Base-by-base conservation (phyloP, 2,329 filamentous ascomycete genomes). In the Fusarium sp. region DNA sequence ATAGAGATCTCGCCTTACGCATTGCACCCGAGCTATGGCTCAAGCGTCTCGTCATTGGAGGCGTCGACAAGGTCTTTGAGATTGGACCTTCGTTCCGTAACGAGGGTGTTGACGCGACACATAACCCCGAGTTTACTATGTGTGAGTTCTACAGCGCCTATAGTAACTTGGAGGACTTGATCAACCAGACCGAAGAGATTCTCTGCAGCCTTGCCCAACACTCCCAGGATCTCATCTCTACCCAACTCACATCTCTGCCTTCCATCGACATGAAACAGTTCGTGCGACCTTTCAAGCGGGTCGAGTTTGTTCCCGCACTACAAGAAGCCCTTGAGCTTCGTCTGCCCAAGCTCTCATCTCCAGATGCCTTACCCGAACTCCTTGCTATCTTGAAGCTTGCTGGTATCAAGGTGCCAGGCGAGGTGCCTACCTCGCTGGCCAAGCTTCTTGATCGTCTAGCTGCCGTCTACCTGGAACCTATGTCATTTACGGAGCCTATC, bases 91-190 rank as follows among this genome's bases (percentile, higher is more conserved):
- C 91, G 17, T 99, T 99, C 82, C 90, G 96, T 46, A 99, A 99
- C 79, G 96, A 99, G 84, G 94, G 94, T 80, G 84, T 97, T 39
- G 95, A 98, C 80, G 89, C 88, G 35, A 97, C 94, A 0, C 96
- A 99, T 80, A 99, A 99, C 79, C 95, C 96, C 1, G 96, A 99
- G 79, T 99, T 98, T 83, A 96, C 93, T 47, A 98, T 94, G 67
- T 98, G 95, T 85, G 96, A 99, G 83, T 98, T 97, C 83, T 99
- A 99, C 82, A 91, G 93, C 68, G 92, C 95, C 5, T 97, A 95
- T 77, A 90, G 92, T 67, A 93, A 92, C 71, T 87, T 98, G 0
- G 84, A 90, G 39, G 89, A 93, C 45, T 84, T 98, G 55, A 94
- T 97, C 78, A 79, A 81, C 25, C 89, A 91, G 79, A 98, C 95